Evolutionary conservation across 352 stramenopile species (phyloP).

Genomic region (Detonula confervacea): DNA sequence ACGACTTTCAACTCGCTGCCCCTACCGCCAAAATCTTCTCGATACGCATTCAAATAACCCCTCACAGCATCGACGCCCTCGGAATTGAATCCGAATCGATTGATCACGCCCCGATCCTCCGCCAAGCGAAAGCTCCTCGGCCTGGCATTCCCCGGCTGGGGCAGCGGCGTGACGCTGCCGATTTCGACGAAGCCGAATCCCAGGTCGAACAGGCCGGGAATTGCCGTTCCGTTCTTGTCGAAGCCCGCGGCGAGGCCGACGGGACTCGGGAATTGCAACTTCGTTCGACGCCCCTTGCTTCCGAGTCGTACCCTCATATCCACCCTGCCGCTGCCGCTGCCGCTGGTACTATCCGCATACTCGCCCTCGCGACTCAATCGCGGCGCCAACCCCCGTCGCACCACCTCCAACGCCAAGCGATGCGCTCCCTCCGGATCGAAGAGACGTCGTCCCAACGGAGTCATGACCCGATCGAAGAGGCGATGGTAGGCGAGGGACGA

Average conservation of each 20-base stretch:
- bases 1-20: slow-evolving; percentile 9
- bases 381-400: slow-evolving; percentile 45
- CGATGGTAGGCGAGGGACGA: slow-evolving; percentile 69
- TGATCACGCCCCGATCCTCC: slow-evolving; percentile 96
- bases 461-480: slow-evolving; percentile 65
- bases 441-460: slow-evolving; percentile 60
- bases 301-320: slow-evolving; percentile 27
- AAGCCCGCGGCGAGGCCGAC: slow-evolving; percentile 97
- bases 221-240: slow-evolving; percentile 95
- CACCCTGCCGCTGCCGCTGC: background rate
- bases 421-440: slow-evolving; percentile 76
- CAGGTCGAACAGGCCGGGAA: slow-evolving; percentile 92
- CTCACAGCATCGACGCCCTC: slow-evolving; percentile 88
- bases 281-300: slow-evolving; percentile 2
- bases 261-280: slow-evolving; percentile 88
- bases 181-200: slow-evolving; percentile 96
- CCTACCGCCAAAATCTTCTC: slow-evolving; percentile 56
- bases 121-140: slow-evolving; percentile 95
- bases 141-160: slow-evolving; percentile 94
- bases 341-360: background rate
- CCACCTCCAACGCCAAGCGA: slow-evolving; percentile 65
- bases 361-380: slow-evolving; percentile 28
- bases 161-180: slow-evolving; percentile 91
- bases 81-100: slow-evolving; percentile 98
- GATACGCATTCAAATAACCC: slow-evolving; percentile 61